Evolutionary conservation across 1,139 yeast genomes (phyloP).

Genomic region (Geotrichum carabidarum): DNA sequence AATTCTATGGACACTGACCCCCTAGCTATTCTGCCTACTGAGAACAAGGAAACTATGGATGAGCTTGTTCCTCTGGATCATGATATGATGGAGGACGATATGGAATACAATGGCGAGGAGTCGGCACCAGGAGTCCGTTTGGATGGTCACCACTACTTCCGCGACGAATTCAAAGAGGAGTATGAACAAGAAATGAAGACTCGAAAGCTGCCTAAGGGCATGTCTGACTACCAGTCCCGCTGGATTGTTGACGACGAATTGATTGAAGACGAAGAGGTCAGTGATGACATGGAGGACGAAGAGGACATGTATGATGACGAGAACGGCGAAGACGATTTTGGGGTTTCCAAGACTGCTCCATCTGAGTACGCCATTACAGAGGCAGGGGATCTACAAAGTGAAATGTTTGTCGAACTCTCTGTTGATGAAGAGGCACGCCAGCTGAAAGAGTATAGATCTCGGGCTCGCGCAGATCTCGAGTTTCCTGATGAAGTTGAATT

Average conservation of each 20-base stretch:
- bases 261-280: conserved; percentile 38
- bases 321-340: conserved; percentile 36
- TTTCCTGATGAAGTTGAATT: conserved; percentile 95
- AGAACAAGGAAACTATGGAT: conserved; percentile 59
- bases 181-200: conserved; percentile 29
- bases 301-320: conserved; percentile 39
- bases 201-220: conserved; percentile 68
- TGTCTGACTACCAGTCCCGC: conserved; percentile 89
- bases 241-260: conserved; percentile 71
- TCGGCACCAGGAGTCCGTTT: conserved; percentile 57
- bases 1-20: conserved; percentile 36
- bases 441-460: conserved; percentile 58
- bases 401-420: conserved; percentile 65
- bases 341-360: conserved; percentile 32
- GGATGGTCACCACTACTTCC: conserved; percentile 63
- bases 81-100: conserved; percentile 45
- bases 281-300: conserved; percentile 40
- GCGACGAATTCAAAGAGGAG: conserved; percentile 42
- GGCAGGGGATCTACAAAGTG: conserved; percentile 46
- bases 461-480: conserved; percentile 78
- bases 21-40: conserved; percentile 42
- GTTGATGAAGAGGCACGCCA: conserved; percentile 83
- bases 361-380: conserved; percentile 42
- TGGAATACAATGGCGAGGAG: conserved; percentile 43
- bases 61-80: conserved; percentile 59